phyloP scores from a whole-genome alignment of 768 basidiomycete species.

The Amanita thiersii region DNA sequence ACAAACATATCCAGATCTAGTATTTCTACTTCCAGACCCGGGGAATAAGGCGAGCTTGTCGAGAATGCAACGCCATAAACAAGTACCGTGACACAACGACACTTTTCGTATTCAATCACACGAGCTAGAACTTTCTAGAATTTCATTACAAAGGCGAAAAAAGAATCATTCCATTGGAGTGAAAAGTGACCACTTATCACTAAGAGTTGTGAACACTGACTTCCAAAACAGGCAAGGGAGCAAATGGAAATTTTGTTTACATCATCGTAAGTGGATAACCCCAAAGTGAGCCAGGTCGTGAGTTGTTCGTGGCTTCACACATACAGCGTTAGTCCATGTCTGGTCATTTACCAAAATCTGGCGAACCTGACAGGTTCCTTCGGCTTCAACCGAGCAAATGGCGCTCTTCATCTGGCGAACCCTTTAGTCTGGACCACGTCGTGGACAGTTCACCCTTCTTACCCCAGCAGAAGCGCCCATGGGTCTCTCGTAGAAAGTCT shows the following conservation, averaged over 20 bases:
- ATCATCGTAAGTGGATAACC: slow-evolving; percentile 4
- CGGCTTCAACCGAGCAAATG: slow-evolving; percentile 5
- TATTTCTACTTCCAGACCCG: slow-evolving; percentile 1
- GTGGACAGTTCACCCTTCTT: slow-evolving; percentile 3
- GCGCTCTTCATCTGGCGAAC: slow-evolving; percentile 6
- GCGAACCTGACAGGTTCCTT: slow-evolving; percentile 3
- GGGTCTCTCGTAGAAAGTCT: slow-evolving; percentile 7
- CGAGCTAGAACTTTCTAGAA: no score
- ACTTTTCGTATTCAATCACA: no score
- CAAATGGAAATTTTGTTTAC: neutral
- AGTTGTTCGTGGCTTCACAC: neutral
- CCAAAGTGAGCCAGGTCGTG: neutral
- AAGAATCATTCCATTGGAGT: neutral
- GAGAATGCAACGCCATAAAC: no score
- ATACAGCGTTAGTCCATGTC: neutral
- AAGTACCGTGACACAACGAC: no score
- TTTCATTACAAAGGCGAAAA: neutral
- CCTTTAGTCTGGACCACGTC: slow-evolving; percentile 4
- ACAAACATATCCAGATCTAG: slow-evolving; percentile 4
- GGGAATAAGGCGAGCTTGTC: no score
- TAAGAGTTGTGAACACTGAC: neutral
- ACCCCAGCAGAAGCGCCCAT: slow-evolving; percentile 1
- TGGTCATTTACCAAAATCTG: neutral
- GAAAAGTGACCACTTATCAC: neutral
- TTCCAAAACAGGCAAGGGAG: slow-evolving; percentile 5